Evolutionary conservation across 2,329 filamentous ascomycete species (phyloP).

Genomic region (Ceratocystis albifundus): DNA sequence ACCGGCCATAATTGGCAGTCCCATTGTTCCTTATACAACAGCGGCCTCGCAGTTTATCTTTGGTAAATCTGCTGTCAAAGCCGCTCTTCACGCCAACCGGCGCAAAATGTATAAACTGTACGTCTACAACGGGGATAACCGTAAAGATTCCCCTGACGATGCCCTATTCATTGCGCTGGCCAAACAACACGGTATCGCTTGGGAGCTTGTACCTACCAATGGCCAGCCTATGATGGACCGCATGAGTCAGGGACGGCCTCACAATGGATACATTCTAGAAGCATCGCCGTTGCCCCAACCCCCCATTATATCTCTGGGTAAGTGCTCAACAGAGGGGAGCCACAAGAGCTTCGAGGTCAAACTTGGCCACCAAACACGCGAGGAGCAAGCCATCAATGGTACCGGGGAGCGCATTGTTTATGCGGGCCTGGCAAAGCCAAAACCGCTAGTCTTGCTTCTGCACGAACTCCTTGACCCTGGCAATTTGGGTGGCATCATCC

Average conservation of each 20-base stretch:
- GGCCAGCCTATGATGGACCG: conserved; percentile 65
- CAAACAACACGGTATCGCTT: conserved; percentile 38
- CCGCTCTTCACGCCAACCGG: conserved; percentile 55
- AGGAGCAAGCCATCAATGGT: conserved; percentile 66
- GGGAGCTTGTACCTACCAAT: conserved; percentile 47
- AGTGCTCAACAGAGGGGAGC: conserved; percentile 35
- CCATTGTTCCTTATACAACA: conserved; percentile 48
- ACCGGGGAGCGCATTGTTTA: conserved; percentile 10
- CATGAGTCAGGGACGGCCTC: conserved; percentile 69
- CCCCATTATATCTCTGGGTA: conserved; percentile 50
- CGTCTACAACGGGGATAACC: conserved; percentile 50
- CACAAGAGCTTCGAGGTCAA: conserved; percentile 46
- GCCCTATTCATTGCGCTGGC: conserved; percentile 38
- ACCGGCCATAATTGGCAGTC: conserved; percentile 18
- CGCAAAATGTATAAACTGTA: conserved; percentile 79
- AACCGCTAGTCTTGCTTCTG: conserved; percentile 61
- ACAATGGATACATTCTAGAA: conserved; percentile 84
- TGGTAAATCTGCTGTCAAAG: conserved; percentile 66
- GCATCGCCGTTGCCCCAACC: conserved; percentile 67
- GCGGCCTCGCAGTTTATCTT: conserved; percentile 88
- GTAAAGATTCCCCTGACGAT: conserved; percentile 40
- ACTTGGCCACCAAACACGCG: conserved; percentile 56
- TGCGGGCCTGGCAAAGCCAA: conserved; percentile 30
- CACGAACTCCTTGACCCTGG: conserved; percentile 74
- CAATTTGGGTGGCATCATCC: conserved; percentile 80